phyloP scores from a whole-genome alignment of 2,329 filamentous ascomycete genomes.

The Penicillium sp. region DNA sequence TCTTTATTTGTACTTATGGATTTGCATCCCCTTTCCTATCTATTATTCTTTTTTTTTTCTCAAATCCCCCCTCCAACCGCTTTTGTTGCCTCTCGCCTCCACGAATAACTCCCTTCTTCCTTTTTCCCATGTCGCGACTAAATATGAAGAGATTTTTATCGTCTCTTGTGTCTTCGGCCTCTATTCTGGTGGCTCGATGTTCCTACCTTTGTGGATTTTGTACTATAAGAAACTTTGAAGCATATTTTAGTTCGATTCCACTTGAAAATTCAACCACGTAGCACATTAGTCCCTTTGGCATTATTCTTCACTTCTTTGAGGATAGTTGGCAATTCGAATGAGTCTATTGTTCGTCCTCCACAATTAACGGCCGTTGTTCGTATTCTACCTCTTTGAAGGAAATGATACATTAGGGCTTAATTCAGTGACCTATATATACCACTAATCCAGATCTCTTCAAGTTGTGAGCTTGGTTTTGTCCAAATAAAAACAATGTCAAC shows the following conservation, averaged over 20 bases:
- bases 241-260: not conserved
- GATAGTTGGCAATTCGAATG: too few relatives aligned
- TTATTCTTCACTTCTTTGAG: too few relatives aligned
- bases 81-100: slow-evolving; percentile 13
- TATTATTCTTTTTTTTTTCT: slow-evolving; percentile 14
- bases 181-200: not conserved
- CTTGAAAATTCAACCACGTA: not conserved
- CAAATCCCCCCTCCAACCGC: slow-evolving; percentile 27
- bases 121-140: slow-evolving; percentile 26
- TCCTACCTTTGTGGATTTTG: not conserved
- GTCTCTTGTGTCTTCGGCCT: not conserved
- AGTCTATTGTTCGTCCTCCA: too few relatives aligned
- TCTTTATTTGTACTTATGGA: slow-evolving; percentile 30
- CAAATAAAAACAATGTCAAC: too few relatives aligned
- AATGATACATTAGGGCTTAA: too few relatives aligned
- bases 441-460: too few relatives aligned
- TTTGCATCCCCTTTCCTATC: slow-evolving; percentile 22
- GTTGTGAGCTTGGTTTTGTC: too few relatives aligned
- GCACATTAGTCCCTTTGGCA: too few relatives aligned
- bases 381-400: too few relatives aligned
- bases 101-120: slow-evolving; percentile 15
- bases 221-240: slow-evolving; percentile 1
- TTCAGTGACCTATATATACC: too few relatives aligned
- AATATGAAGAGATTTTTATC: slow-evolving; percentile 30
- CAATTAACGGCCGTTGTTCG: too few relatives aligned